Evolutionary conservation across 2,329 filamentous ascomycete genomes (phyloP), one percentile per base, ranked within the genome.

Genomic region (Cladophialophora yegresii): DNA sequence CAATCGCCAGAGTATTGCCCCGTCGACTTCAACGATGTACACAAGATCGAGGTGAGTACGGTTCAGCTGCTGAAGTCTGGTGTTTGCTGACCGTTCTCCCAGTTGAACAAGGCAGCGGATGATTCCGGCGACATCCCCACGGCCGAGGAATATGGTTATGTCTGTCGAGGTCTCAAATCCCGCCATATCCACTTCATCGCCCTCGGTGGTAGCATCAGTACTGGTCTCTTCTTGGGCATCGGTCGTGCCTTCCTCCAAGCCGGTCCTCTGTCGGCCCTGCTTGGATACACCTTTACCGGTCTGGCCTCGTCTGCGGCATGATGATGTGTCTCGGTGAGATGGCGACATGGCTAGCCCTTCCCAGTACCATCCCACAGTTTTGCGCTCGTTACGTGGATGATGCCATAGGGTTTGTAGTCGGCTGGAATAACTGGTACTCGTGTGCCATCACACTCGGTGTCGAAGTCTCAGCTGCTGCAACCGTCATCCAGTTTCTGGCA

Each of bases 401-500:
- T 70, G 77, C 77, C 30, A 74, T 81, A 22, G 79, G 79, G 36
- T 80, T 78, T 71, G 78, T 79, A 1, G 76, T 76, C 16, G 79
- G 78, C 1, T 82, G 79, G 80, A 79, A 80, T 58, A 81, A 80
- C 67, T 81, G 80, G 71, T 77, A 81, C 53, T 77, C 77, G 30
- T 76, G 78, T 65, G 77, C 78, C n/a, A 76, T 72, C 64, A 71
- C 69, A 1, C 63, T 71, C 20, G 78, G 76, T 71, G 78, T 85
- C 61, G 87, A 89, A 73, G 87, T 89, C 61, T 84, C 85, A 0
- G 87, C 87, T 16, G 84, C 85, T n/a, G 82, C 84, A 36, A 83
- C 87, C 2, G 77, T 89, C 33, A 86, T 89, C 66, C 77, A 86
- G 69, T 88, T 88, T 83, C 71, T 89, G 87, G 87, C 73, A 75